Evolutionary conservation across 768 basidiomycete genomes (phyloP).

Genomic region (Postia placenta): DNA sequence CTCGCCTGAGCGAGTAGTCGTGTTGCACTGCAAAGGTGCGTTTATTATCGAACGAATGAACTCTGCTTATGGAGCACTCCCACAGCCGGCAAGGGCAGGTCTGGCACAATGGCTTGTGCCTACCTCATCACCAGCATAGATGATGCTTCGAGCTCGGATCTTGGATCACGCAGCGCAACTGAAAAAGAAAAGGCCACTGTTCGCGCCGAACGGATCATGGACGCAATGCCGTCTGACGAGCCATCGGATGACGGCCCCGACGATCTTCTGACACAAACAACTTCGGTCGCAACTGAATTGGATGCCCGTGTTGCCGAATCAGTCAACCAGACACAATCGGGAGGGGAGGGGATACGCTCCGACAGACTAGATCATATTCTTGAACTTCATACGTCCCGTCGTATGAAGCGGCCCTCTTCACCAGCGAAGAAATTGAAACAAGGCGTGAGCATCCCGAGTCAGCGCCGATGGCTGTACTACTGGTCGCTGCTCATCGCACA

Average conservation of each 20-base stretch:
- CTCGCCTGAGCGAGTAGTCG: constrained; percentile 62
- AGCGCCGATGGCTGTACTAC: constrained; percentile 73
- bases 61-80: neutral
- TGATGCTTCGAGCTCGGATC: constrained; percentile 41
- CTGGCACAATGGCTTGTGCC: constrained; percentile 80
- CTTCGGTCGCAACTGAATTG: constrained; percentile 16
- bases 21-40: constrained; percentile 88
- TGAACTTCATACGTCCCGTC: constrained; percentile 60
- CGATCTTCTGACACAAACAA: constrained; percentile 2
- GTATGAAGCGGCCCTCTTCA: constrained; percentile 49
- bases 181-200: constrained; percentile 42
- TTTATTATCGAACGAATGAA: no score
- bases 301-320: neutral
- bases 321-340: neutral
- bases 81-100: constrained; percentile 75
- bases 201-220: constrained; percentile 44
- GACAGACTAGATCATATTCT: constrained; percentile 46
- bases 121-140: constrained; percentile 70
- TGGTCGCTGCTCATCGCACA: constrained; percentile 63
- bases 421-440: constrained; percentile 28
- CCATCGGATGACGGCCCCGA: constrained; percentile 10
- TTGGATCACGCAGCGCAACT: constrained; percentile 40
- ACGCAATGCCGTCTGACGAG: constrained; percentile 40
- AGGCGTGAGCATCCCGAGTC: constrained; percentile 77
- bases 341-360: constrained; percentile 1